Percentiles rank a stretch among this genome's conserved stretches.
Conservation (phyloP, 306 rosid species). For the Lathyrus tuberosus region DNA sequence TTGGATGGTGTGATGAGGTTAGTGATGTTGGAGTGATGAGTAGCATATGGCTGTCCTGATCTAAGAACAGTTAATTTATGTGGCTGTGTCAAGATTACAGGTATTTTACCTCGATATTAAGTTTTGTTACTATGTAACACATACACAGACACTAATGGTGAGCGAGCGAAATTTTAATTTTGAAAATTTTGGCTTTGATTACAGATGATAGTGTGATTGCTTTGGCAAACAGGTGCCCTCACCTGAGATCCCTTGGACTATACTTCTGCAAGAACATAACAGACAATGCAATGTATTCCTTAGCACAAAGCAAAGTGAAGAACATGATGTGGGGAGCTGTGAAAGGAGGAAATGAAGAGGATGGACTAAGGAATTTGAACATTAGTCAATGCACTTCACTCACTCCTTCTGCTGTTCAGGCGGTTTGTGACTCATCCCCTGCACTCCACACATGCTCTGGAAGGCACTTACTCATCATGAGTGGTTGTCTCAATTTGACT, state of each 20-base stretch:
- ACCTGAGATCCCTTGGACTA: no score
- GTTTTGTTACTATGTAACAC: neutral
- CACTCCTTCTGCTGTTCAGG: slow-evolving; percentile 92
- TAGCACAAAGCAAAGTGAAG: slow-evolving; percentile 79
- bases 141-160: neutral
- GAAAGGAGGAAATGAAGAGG: slow-evolving; percentile 68
- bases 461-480: slow-evolving; percentile 87
- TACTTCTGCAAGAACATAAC: no score
- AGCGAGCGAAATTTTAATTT: no score
- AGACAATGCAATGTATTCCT: no score
- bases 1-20: slow-evolving; percentile 91
- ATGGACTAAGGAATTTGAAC: slow-evolving; percentile 76
- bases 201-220: slow-evolving; percentile 97
- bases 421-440: no score
- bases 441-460: no score
- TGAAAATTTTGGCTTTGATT: slow-evolving; percentile 24
- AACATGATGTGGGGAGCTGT: slow-evolving; percentile 70
- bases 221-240: slow-evolving; percentile 72
- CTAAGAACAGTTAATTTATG: slow-evolving; percentile 79
- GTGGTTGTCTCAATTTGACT: slow-evolving; percentile 82
- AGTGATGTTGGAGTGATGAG: slow-evolving; percentile 87
- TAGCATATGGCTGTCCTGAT: slow-evolving; percentile 88
- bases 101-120: slow-evolving; percentile 42
- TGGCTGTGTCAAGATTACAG: slow-evolving; percentile 84
- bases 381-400: slow-evolving; percentile 99